Percentiles rank a stretch among this genome's conserved stretches.
Conservation (phyloP, 768 basidiomycete genomes). For the Auricularia heimuer region DNA sequence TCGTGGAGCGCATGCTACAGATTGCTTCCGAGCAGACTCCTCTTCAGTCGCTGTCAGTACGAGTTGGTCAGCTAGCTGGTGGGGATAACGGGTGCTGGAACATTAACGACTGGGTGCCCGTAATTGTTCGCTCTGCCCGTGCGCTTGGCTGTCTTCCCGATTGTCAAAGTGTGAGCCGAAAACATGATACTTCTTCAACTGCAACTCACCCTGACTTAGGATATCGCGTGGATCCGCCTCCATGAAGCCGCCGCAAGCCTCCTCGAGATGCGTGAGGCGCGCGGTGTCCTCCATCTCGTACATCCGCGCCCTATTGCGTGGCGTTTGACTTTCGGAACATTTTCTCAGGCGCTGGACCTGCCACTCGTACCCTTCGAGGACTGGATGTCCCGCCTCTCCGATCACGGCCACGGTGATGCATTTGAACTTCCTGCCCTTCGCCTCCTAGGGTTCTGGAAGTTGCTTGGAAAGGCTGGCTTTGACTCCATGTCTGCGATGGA, state of each 20-base stretch:
- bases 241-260: constrained; percentile 16
- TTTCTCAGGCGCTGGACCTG: constrained; percentile 12
- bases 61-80: constrained; percentile 30
- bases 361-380: constrained; percentile 16
- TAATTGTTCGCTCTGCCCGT: constrained; percentile 27
- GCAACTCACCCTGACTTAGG: not conserved
- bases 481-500: not conserved
- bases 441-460: constrained; percentile 16
- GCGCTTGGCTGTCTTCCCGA: constrained; percentile 25
- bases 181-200: too few relatives aligned
- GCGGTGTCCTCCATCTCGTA: constrained; percentile 12
- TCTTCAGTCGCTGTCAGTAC: constrained; percentile 25
- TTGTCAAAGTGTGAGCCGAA: not conserved
- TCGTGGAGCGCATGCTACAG: constrained; percentile 24
- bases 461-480: not conserved
- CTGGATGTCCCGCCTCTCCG: constrained; percentile 16
- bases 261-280: constrained; percentile 16
- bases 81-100: constrained; percentile 31
- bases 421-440: constrained; percentile 16
- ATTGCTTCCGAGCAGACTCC: constrained; percentile 19
- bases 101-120: constrained; percentile 36
- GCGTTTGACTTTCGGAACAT: constrained; percentile 10
- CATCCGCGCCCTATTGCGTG: constrained; percentile 17
- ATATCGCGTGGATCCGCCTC: constrained; percentile 19
- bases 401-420: not conserved